Evolutionary conservation across 805 yeast species (phyloP), one percentile per base, ranked within the genome.

Genomic region (Debaryomyces maramus): DNA sequence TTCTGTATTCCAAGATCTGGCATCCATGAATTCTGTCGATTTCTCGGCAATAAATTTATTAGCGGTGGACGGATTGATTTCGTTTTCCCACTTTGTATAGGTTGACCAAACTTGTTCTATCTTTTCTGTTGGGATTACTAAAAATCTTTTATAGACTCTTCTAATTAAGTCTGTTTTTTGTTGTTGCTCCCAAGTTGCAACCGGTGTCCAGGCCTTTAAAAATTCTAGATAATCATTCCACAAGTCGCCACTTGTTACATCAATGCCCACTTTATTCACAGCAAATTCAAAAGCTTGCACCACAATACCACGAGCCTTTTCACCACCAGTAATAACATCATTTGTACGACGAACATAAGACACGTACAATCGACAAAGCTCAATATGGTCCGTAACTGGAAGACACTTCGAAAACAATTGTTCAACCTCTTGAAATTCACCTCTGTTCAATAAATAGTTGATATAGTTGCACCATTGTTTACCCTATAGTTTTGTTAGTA

Each of bases 151-250:
- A 60, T 83, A 88, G 4, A 85, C 73, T 46, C 80, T 81, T 51
- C 98, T 74, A 34, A 85, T 77, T 53, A 83, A 68, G 53, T 88
- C 96, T 53, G 77, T 74, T 47, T 86, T 83, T 51, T 85, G 90
- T 56, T 85, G 89, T 47, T 80, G 83, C 56, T 91, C 98, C 85
- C 91, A 88, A 32, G 83, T 78, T 24, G 82, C 80, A 13, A 79
- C 73, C 3, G 96, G 90, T 35, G 80, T 80, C 91, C 93, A 86
- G 23, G 77, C 68, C 47, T 80, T 82, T 45, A 89, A 72, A 53
- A 88, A 89, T 7, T 75, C 81, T n/a, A 93, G 57, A 56, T 88
- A 93, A 50, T 86, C 93, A 34, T 73, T 70, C 96, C 97, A 91
- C 30, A 93, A 63, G 2, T 70, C 69, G 22, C 85, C 83, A 14